Base-by-base conservation (phyloP, 2,329 filamentous ascomycete genomes). In the Rutstroemia sp. region DNA sequence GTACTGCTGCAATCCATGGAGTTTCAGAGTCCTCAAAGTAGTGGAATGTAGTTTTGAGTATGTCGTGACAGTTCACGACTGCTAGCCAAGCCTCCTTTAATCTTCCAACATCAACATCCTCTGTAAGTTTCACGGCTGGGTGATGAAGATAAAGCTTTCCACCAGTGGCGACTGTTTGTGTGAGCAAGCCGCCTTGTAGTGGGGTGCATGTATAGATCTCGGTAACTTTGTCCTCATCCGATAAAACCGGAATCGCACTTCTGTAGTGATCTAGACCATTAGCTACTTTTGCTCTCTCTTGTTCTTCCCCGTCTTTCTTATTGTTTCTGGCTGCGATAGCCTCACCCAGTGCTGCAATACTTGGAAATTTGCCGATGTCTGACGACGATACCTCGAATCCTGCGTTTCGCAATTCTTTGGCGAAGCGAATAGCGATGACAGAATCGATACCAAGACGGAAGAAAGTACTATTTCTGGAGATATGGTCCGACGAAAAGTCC, bases 291-390 rank as follows among this genome's bases (percentile, higher is more conserved):
- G 6, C 6, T 2, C 2, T 25, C 5, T 25, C 4, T 1, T 25
- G 7, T 9, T 45, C 21, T 14, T 17, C 25, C 3, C 5, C 12
- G 5, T 21, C 10, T 19, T 19, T 12, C 4, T 16, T 30, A 1
- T 54, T n/a, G 4, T 8, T 47, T 17, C 34, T 48, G n/a, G 17
- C 23, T 7, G 42, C 16, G 25, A 54, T 19, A 19, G 25, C 16
- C 7, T 27, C 17, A 16, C 42, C 51, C 76, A 79, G 78, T 0
- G 67, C 71, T 0, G 73, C 65, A 2, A 76, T 65, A 4, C 66
- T 71, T 36, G 73, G 72, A 50, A 73, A 67, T 2, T 58, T 51
- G 63, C 77, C 76, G n/a, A 76, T 69, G 47, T 74, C 69, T 4
- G 70, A 67, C 3, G 77, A 75, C 0, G 68, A 70, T 2, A 76